Base-by-base conservation (phyloP, 306 rosid species). In the Luffa acutangula region DNA sequence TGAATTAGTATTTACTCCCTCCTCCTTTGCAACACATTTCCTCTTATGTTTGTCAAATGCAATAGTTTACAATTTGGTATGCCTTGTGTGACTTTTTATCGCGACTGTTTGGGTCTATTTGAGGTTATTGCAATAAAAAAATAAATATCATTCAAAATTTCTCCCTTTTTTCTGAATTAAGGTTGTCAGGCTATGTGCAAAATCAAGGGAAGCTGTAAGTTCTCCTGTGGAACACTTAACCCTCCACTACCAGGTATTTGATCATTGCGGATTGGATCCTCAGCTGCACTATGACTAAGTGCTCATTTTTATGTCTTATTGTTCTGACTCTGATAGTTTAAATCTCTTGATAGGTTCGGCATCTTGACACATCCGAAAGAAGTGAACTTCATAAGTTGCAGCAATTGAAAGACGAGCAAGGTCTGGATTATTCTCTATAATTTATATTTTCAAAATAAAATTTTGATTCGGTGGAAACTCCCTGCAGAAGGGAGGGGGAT, bases 181-280 rank as follows among this genome's bases (percentile, higher is more conserved):
- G 99, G 99, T 96, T 88, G 99, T 96, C 65, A 90, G 99, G 88
- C 97, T 91, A 63, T 91, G 97, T 76, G 99, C 99, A 59, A 96
- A 96, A 81, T 96, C 99, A 56, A 91, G 99, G 86, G 99, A 96
- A 90, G 99, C 99, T 83, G 99, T 96, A 79, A 96, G 99, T 81
- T 96, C 99, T 78, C 99, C 99, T 20, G 99, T 96, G 73, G 99
- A 96, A 91, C 99, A 96, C 84, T 85, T 96, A 66, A 96, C 99
- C 53, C 97, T 96, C 81, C 99, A 96, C 84, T 96, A 96, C 84
- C 99, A 96, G 99, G 99, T 96, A 65, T 67, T 83, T 81, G 80
- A 64, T 6, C 71, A 51, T 80, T 77, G 39, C 9, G 4, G 37
- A n/a, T 69, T 14, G 4, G 41, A n/a, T 60, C 62, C 14, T 73